phyloP scores from a whole-genome alignment of 1,284 basidiomycete species.

The Trichosporon inkin region DNA sequence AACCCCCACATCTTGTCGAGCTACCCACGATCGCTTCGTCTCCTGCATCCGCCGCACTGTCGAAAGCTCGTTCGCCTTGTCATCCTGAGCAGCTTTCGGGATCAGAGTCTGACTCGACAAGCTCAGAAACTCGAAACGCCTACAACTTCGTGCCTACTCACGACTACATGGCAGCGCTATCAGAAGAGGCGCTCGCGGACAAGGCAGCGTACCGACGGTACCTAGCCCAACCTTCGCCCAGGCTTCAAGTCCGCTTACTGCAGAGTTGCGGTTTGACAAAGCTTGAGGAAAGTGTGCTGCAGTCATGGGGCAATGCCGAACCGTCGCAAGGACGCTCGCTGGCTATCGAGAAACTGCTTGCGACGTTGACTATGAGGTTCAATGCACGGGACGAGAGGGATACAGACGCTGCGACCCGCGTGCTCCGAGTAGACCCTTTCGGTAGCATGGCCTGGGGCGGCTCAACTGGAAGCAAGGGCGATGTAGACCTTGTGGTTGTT shows the following conservation, averaged over 20 bases:
- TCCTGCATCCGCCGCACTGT: background rate
- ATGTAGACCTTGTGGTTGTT: constrained; percentile 46
- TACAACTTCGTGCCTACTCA: background rate
- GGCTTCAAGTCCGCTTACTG: background rate
- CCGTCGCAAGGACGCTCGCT: background rate
- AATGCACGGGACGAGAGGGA: background rate
- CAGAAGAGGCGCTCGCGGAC: background rate
- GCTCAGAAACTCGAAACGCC: background rate
- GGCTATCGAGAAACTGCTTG: background rate
- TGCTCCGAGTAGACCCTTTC: constrained; percentile 47
- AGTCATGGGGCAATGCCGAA: constrained; percentile 10
- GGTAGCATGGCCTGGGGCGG: constrained; percentile 51
- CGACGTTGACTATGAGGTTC: background rate
- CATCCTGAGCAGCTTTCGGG: background rate
- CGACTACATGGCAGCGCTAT: background rate
- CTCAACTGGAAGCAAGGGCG: constrained; percentile 37
- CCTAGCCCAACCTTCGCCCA: background rate
- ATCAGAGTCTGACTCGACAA: background rate
- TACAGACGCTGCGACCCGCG: background rate
- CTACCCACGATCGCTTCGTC: too few species aligned
- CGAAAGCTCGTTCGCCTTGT: background rate
- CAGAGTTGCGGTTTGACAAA: background rate
- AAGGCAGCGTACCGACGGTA: background rate
- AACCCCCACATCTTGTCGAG: too few species aligned
- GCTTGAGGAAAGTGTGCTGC: constrained; percentile 5